These are phyloP conservation scores for Fusarium lateritium DNA, from an alignment of 2,329 filamentous ascomycete species.

Conservation along the genomic window DNA sequence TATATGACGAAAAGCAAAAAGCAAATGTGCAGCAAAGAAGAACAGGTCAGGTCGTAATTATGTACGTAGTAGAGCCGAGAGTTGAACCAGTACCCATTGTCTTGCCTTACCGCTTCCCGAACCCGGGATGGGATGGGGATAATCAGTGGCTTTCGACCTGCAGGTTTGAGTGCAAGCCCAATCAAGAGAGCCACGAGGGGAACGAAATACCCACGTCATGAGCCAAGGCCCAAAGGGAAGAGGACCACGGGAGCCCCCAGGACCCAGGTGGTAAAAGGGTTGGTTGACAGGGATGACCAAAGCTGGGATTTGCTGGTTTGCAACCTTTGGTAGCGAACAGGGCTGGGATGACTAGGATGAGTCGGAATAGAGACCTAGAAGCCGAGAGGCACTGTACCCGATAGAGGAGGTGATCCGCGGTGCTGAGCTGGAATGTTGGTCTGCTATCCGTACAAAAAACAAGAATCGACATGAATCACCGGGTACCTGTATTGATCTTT, in stretches of 20 bases:
- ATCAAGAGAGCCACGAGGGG: conserved; percentile 41
- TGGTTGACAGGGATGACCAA: conserved; percentile 26
- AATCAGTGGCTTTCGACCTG: conserved; percentile 45
- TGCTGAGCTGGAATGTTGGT: conserved; percentile 21
- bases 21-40: conserved; percentile 26
- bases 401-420: conserved; percentile 19
- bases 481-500: background rate
- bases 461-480: conserved; percentile 29
- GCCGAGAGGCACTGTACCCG: conserved; percentile 12
- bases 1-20: conserved; percentile 38
- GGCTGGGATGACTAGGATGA: conserved; percentile 13
- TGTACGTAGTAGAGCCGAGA: conserved; percentile 40
- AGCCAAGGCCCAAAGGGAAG: conserved; percentile 9
- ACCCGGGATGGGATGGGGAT: conserved; percentile 14
- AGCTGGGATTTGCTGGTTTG: conserved; percentile 30
- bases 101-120: conserved; percentile 47
- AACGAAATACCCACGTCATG: conserved; percentile 49
- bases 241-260: conserved; percentile 15
- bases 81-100: conserved; percentile 27
- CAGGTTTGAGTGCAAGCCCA: conserved; percentile 43
- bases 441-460: conserved; percentile 17
- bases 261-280: conserved; percentile 24
- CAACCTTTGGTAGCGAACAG: conserved; percentile 25
- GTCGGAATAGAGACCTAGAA: conserved; percentile 2
- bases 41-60: conserved; percentile 22